phyloP scores from a whole-genome alignment of 2,329 filamentous ascomycete genomes.

The Magnaporthiopsis rhizophila region DNA sequence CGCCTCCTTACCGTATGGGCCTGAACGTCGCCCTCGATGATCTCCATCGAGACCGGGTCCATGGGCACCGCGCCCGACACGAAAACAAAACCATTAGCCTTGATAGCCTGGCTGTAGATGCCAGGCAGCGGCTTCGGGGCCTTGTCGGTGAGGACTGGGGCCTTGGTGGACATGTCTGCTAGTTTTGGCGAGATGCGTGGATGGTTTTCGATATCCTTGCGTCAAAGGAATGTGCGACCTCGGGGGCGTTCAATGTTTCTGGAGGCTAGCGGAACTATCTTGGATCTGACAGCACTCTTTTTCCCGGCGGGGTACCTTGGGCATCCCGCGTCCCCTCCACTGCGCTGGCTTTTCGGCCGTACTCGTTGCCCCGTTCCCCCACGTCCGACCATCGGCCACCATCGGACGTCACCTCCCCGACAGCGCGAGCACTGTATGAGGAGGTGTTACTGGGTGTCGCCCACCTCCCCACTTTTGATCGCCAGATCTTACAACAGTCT shows the following conservation, averaged over 20 bases:
- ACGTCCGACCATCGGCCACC: neutral
- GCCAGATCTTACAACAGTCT: too few species aligned
- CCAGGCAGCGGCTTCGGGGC: slow-evolving; percentile 30
- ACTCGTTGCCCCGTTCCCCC: neutral
- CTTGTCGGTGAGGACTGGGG: slow-evolving; percentile 29
- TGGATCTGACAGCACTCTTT: neutral
- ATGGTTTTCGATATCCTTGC: slow-evolving; percentile 24
- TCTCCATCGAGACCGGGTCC: slow-evolving; percentile 44
- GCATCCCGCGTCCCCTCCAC: too few species aligned
- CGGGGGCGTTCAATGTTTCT: neutral
- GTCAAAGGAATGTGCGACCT: neutral
- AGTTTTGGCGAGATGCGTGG: slow-evolving; percentile 30
- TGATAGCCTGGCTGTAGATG: slow-evolving; percentile 49
- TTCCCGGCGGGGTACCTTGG: neutral
- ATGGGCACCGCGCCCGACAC: slow-evolving; percentile 65
- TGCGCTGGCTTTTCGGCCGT: neutral
- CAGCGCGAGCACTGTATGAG: too few species aligned
- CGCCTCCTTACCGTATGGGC: slow-evolving; percentile 46
- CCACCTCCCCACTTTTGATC: too few species aligned
- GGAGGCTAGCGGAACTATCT: neutral
- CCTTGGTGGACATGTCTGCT: slow-evolving; percentile 33
- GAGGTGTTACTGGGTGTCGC: too few species aligned
- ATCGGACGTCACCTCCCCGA: neutral
- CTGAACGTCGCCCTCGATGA: slow-evolving; percentile 56
- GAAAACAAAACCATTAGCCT: slow-evolving; percentile 60